These are phyloP conservation scores for Monosporascus sp. DNA, from an alignment of 2,329 filamentous ascomycete genomes.

Conservation along the genomic window DNA sequence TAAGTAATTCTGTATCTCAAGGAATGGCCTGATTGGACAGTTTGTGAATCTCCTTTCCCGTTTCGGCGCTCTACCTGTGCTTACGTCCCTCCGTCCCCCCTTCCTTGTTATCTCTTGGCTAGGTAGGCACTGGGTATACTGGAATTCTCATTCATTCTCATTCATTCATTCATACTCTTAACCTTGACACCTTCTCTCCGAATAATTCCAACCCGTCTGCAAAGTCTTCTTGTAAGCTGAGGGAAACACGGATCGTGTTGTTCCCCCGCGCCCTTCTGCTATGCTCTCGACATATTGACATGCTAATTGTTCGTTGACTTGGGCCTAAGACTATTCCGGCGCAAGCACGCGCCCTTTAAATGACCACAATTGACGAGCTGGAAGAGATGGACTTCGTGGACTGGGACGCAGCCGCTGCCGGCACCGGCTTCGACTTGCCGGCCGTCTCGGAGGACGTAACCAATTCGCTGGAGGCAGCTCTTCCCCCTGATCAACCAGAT, in stretches of 20 bases:
- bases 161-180: not conserved
- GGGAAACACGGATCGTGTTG: too few species aligned
- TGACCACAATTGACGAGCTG: constrained; percentile 46
- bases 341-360: constrained; percentile 14
- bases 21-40: not conserved
- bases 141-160: not conserved
- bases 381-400: constrained; percentile 57
- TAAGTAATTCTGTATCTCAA: not conserved
- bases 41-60: not conserved
- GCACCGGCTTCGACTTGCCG: constrained; percentile 27
- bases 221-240: too few species aligned
- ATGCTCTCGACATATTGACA: not conserved
- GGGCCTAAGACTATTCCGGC: not conserved
- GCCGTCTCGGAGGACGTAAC: constrained; percentile 31
- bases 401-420: constrained; percentile 47
- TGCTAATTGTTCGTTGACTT: not conserved
- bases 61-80: not conserved
- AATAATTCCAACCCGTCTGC: not conserved
- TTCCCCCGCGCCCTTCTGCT: not conserved
- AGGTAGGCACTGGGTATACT: not conserved
- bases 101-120: not conserved
- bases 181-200: not conserved
- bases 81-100: not conserved
- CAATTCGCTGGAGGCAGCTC: constrained; percentile 21
- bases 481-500: constrained; percentile 24